Percentiles rank a stretch among this genome's conserved stretches.
Evolutionary conservation across 441 rosid genomes (phyloP).

Genomic region (Arabidopsis hybrid): DNA sequence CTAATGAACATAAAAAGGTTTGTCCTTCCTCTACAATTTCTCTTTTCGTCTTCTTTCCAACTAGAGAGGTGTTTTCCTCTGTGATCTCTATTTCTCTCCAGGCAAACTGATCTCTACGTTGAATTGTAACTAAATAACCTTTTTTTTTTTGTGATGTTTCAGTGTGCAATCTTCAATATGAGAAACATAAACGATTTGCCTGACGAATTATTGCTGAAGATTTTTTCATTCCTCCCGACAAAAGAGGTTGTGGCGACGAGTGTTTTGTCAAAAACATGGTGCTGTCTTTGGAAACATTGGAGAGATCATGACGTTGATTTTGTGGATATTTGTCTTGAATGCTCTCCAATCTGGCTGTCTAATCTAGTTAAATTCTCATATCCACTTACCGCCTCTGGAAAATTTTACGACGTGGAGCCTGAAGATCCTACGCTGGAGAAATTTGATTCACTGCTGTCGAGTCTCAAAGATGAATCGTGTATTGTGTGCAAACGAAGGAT

Average conservation of each 20-base stretch:
- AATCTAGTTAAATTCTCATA: no score
- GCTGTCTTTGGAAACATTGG: not conserved
- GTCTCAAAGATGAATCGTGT: not conserved
- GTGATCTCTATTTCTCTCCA: no score
- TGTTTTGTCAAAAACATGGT: conserved; percentile 15
- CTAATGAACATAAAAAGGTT: no score
- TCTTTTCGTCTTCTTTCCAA: no score
- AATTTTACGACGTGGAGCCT: no score
- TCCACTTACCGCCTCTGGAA: no score
- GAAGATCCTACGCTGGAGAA: no score
- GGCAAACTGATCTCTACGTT: no score
- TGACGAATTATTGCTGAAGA: conserved; percentile 15
- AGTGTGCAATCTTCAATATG: not conserved
- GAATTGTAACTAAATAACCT: no score
- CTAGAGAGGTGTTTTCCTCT: no score
- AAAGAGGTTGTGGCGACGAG: not conserved
- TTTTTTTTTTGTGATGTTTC: not conserved
- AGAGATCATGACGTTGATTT: not conserved
- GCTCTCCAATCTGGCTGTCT: not conserved
- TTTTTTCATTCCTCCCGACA: conserved; percentile 5
- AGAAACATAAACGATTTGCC: not conserved
- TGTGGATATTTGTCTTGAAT: not conserved
- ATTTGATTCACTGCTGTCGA: not conserved
- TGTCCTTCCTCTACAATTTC: no score
- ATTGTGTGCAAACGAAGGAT: not conserved